A percentile compares a stretch with the other conserved stretches of the same genome.
These are phyloP conservation scores for Thermothelomyces thermophilus DNA, from an alignment of 2,329 filamentous ascomycete species.

Conservation along the genomic window DNA sequence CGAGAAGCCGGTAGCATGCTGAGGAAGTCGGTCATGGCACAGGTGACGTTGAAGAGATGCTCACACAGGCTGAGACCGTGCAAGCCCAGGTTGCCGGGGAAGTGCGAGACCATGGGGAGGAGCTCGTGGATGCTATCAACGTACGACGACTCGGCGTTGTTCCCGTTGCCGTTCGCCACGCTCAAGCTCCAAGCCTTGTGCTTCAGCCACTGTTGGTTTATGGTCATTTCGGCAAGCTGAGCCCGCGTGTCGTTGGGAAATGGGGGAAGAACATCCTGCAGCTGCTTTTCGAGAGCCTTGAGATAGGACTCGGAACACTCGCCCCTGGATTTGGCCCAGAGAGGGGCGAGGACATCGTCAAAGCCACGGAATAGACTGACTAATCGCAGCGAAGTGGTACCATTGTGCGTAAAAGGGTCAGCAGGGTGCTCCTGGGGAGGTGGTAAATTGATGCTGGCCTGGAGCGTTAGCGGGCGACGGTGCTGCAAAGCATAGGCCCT, in stretches of 20 bases:
- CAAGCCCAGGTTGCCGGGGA: slow-evolving; percentile 68
- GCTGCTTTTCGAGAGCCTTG: slow-evolving; percentile 53
- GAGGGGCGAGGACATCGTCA: slow-evolving; percentile 55
- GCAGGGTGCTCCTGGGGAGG: slow-evolving; percentile 54
- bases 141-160: slow-evolving; percentile 49
- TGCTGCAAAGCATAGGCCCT: slow-evolving; percentile 66
- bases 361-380: slow-evolving; percentile 60
- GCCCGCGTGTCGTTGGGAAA: slow-evolving; percentile 47
- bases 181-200: slow-evolving; percentile 57
- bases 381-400: slow-evolving; percentile 52
- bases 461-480: slow-evolving; percentile 62
- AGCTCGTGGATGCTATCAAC: slow-evolving; percentile 58
- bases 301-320: slow-evolving; percentile 54
- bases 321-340: slow-evolving; percentile 60
- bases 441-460: slow-evolving; percentile 61
- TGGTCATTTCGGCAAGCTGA: slow-evolving; percentile 48
- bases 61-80: slow-evolving; percentile 71
- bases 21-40: slow-evolving; percentile 66
- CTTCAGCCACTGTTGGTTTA: slow-evolving; percentile 60
- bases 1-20: slow-evolving; percentile 54
- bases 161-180: slow-evolving; percentile 47
- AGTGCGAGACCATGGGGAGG: slow-evolving; percentile 61
- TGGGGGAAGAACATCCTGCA: slow-evolving; percentile 47
- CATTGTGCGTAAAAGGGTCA: slow-evolving; percentile 47
- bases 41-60: slow-evolving; percentile 72